A percentile compares a stretch with the other conserved stretches of the same genome.
These are phyloP conservation scores for Blastocladiella britannica DNA, from an alignment of 192 early-diverging fungal genomes.

Conservation along the genomic window DNA sequence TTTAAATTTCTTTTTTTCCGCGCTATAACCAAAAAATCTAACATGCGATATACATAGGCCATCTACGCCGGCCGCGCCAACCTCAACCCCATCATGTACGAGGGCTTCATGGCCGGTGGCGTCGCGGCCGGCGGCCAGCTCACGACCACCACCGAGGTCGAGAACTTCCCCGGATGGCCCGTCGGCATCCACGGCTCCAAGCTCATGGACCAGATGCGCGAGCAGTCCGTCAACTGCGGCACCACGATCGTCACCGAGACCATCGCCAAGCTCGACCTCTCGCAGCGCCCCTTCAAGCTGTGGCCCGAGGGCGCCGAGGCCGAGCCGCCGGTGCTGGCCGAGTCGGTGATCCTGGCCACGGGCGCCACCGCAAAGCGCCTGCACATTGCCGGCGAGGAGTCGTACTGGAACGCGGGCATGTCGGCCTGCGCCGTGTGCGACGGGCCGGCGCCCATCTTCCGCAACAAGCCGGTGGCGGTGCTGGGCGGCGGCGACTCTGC, in stretches of 20 bases:
- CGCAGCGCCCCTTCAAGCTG: slow-evolving; percentile 58
- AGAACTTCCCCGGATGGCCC: slow-evolving; percentile 92
- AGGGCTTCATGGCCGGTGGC: slow-evolving; percentile 87
- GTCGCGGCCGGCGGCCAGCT: slow-evolving; percentile 49
- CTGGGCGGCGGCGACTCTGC: slow-evolving; percentile 94
- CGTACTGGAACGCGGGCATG: slow-evolving; percentile 96
- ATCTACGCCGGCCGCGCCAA: slow-evolving; percentile 90
- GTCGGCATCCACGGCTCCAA: slow-evolving; percentile 68
- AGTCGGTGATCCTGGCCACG: slow-evolving; percentile 83
- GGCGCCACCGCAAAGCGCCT: slow-evolving; percentile 94
- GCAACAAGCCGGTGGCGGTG: slow-evolving; percentile 83
- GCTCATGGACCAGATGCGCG: slow-evolving; percentile 66
- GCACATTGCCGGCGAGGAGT: slow-evolving; percentile 70
- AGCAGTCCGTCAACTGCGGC: slow-evolving; percentile 71
- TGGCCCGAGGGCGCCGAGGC: slow-evolving; percentile 63
- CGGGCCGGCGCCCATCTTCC: slow-evolving; percentile 86
- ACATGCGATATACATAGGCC: too few species aligned
- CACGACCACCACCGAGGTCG: slow-evolving; percentile 89
- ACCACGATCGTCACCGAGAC: slow-evolving; percentile 79
- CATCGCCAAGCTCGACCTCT: slow-evolving; percentile 65
- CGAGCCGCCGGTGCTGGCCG: slow-evolving; percentile 50
- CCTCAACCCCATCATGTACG: slow-evolving; percentile 78
- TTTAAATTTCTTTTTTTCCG: background rate
- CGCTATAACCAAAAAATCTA: background rate
- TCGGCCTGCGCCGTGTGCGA: slow-evolving; percentile 98